phyloP scores from a whole-genome alignment of 1,284 basidiomycete genomes.

The Apiotrichum akiyoshidainum region DNA sequence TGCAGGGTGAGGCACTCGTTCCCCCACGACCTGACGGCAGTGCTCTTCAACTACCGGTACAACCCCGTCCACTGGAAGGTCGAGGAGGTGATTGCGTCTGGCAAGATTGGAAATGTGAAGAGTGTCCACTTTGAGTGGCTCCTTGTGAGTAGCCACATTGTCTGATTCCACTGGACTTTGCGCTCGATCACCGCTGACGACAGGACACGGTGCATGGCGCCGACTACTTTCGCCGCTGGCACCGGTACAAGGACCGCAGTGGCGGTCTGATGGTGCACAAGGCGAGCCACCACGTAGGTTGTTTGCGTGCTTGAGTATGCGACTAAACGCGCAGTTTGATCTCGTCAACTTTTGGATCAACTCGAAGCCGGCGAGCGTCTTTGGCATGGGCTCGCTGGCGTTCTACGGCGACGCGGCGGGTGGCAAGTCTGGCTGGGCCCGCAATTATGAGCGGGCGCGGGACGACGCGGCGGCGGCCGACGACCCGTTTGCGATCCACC shows the following conservation, averaged over 20 bases:
- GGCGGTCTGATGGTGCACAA: conserved; percentile 60
- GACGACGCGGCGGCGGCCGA: conserved; percentile 53
- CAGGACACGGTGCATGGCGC: conserved; percentile 56
- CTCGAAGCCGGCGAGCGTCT: conserved; percentile 55
- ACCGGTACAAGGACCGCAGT: conserved; percentile 56
- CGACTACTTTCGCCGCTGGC: conserved; percentile 60
- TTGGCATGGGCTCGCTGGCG: conserved; percentile 55
- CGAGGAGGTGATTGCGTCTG: conserved; percentile 55
- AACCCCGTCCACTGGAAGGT: conserved; percentile 60
- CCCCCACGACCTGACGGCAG: conserved; percentile 10
- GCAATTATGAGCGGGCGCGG: conserved; percentile 53
- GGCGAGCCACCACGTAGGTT: conserved; percentile 54
- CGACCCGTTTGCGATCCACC: conserved; percentile 58
- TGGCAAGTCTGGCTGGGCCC: conserved; percentile 56
- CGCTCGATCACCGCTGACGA: conserved; percentile 7
- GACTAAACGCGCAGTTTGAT: conserved; percentile 32
- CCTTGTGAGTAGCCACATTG: conserved; percentile 41
- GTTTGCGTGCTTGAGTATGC: conserved; percentile 15
- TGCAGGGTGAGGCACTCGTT: conserved; percentile 35
- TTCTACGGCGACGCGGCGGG: conserved; percentile 58
- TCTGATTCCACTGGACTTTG: too few species aligned
- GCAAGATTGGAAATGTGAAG: conserved; percentile 57
- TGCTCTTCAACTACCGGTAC: conserved; percentile 53
- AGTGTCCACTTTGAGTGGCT: conserved; percentile 62
- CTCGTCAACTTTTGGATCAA: conserved; percentile 59